Evolutionary conservation across 208 protist species (phyloP), one percentile per base, ranked within the genome.

Genomic region (Leishmania braziliensis): DNA sequence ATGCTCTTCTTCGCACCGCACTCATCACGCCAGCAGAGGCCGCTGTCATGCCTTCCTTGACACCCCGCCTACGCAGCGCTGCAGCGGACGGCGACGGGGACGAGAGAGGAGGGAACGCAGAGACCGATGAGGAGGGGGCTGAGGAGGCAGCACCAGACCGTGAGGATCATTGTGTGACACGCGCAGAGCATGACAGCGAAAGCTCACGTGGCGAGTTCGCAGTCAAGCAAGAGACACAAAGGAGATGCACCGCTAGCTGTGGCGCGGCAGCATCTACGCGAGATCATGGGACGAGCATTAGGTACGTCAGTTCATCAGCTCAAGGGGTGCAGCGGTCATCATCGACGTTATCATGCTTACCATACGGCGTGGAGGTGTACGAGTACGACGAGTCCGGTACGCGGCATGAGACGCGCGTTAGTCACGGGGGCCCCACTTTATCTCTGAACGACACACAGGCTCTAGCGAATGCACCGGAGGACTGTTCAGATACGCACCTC

Each of bases 351-450:
- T 29, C 62, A 63, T 33, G 53, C 23, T n/a, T 79, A 26, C 73
- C 73, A n/a, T 63, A 51, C 46, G 80, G 73, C 2, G 63, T 83
- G 12, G 63, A 79, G 26, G 60, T 79, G 36, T 50, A 66, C 63
- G 16, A 14, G 23, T 83, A 75, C 74, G 73, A 83, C 29, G 65
- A 79, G n/a, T 63, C 74, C 39, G 73, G 80, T 26, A 75, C 80
- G 33, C 80, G 80, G 10, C 0, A 39, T n/a, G 10, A n/a, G 5
- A 3, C n/a, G 33, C 33, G 16, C 23, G 33, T 50, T 50, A 62
- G 53, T 23, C 14, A 6, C 36, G 18, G 65, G 14, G 36, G 16
- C 39, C 36, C 9, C 65, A 20, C 33, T 69, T 10, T 69, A 10
- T 46, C 33, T 43, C 63, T 26, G 29, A 43, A 23, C n/a, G 1